Evolutionary conservation across 129 eudicot genomes (phyloP), one percentile per base, ranked within the genome.

Genomic region (Oenanthe sinensis): DNA sequence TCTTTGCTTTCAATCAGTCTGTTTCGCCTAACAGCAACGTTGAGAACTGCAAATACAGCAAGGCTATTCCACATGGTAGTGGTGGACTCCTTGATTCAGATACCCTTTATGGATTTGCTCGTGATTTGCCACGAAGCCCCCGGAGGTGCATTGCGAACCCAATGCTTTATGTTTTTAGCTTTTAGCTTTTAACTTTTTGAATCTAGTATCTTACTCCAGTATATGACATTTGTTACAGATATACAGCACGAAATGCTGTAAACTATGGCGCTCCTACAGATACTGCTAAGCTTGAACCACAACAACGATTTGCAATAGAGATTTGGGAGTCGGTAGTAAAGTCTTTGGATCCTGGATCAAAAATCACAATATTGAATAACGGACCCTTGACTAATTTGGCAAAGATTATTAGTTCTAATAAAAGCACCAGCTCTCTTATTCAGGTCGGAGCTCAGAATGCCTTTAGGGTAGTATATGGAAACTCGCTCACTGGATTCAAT

Each of bases 51-150:
- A 91, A 87, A 83, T 93, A 91, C 84, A 78, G 71, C 13, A 82
- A 85, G 82, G 91, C 88, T 81, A 86, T 93, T 76, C 98, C 97
- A 37, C 96, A 89, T n/a, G 98, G 98, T 24, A 84, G 96, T 74
- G 98, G 98, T 19, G 97, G 98, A 37, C 86, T 91, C 11, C 82
- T 93, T 4, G 98, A 93, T 80, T 89, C 96, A 5, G 98, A 93
- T 55, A 93, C 98, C 63, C 87, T 93, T 36, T 93, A 82, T 75
- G 98, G 98, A 28, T 86, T 89, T 49, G 97, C 98, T 33, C 92
- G 96, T 76, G 81, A 86, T 79, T 84, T 93, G 79, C 96, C 98
- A 4, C 82, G 88, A 78, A 91, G 98, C 84, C 97, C 90, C 78
- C 87, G 93, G 62, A 93, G 98, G 97, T 89, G 77, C 76, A 45